Conservation (phyloP, 257 asterid genomes). For the Oldenlandia corymbosa region DNA sequence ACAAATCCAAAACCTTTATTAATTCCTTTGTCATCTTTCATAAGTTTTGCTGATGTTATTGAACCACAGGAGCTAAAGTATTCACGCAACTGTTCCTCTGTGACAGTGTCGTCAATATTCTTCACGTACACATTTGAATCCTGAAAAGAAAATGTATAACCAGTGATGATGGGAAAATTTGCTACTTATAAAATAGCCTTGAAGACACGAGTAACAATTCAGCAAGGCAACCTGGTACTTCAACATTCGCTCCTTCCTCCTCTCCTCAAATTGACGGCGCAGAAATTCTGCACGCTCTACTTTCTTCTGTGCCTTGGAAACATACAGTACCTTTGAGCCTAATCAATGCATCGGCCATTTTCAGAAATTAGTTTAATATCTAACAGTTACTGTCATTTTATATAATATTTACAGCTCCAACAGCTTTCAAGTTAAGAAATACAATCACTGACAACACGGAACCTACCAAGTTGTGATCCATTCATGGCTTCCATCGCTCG, state of each 20-base stretch:
- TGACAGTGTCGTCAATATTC: slow-evolving; percentile 62
- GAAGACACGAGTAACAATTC: neutral
- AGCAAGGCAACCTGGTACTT: slow-evolving; percentile 53
- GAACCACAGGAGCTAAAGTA: slow-evolving; percentile 65
- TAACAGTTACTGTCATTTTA: neutral
- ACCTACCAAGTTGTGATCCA: slow-evolving; percentile 61
- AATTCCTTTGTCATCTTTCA: slow-evolving; percentile 75
- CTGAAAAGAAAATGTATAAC: slow-evolving; percentile 29
- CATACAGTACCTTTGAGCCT: slow-evolving; percentile 76
- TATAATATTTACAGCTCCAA: too few species aligned
- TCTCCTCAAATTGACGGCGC: slow-evolving; percentile 69
- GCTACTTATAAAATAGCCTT: slow-evolving; percentile 8
- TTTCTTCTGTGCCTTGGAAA: slow-evolving; percentile 80
- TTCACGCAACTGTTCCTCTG: slow-evolving; percentile 60
- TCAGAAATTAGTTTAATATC: slow-evolving; percentile 9
- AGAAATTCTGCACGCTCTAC: slow-evolving; percentile 65
- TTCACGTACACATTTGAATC: slow-evolving; percentile 79
- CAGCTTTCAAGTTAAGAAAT: neutral
- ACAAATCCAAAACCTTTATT: slow-evolving; percentile 90
- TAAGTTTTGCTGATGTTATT: slow-evolving; percentile 67
- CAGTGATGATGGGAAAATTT: slow-evolving; percentile 2
- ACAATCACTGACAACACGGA: slow-evolving; percentile 13
- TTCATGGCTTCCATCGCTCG: slow-evolving; percentile 42
- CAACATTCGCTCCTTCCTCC: slow-evolving; percentile 50
- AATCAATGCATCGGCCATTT: slow-evolving; percentile 12